A percentile compares a stretch with the other conserved stretches of the same genome.
Evolutionary conservation across 1,139 yeast genomes (phyloP).

Genomic region (Candida glucosophila): DNA sequence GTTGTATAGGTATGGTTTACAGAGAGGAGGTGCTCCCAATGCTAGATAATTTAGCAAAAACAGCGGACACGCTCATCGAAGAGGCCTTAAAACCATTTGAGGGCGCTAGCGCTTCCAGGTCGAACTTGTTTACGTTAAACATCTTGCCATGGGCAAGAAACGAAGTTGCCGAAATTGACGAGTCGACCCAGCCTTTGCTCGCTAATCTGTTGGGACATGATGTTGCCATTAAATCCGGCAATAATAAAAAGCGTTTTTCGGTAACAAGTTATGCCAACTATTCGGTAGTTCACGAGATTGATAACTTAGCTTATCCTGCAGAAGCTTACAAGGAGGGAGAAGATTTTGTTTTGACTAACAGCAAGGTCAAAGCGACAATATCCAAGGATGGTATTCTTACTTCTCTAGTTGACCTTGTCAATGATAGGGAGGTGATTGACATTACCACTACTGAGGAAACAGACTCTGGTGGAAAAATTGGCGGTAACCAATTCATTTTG

Average conservation of each 20-base stretch:
- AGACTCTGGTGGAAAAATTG: constrained; percentile 20
- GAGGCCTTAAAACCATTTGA: constrained; percentile 34
- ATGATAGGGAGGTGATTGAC: constrained; percentile 63
- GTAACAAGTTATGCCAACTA: neutral
- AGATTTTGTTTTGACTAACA: constrained; percentile 50
- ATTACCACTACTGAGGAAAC: constrained; percentile 39
- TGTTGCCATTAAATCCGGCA: neutral
- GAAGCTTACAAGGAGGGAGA: constrained; percentile 25
- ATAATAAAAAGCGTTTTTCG: neutral
- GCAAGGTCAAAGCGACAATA: constrained; percentile 49
- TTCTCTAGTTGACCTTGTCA: constrained; percentile 54
- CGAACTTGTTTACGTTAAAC: constrained; percentile 24
- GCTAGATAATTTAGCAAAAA: constrained; percentile 48
- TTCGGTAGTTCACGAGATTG: neutral
- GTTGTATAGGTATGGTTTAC: constrained; percentile 91
- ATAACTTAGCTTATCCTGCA: constrained; percentile 35
- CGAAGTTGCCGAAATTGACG: constrained; percentile 24
- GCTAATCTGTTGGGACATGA: neutral
- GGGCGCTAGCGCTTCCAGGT: constrained; percentile 8
- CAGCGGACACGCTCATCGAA: constrained; percentile 43
- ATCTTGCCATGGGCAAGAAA: constrained; percentile 65
- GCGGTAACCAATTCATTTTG: constrained; percentile 72
- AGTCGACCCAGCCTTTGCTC: neutral
- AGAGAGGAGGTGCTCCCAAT: constrained; percentile 84
- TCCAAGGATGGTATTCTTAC: constrained; percentile 55